Conservation (phyloP, 495 filamentous ascomycete genomes). For the Penicillium odoratum region DNA sequence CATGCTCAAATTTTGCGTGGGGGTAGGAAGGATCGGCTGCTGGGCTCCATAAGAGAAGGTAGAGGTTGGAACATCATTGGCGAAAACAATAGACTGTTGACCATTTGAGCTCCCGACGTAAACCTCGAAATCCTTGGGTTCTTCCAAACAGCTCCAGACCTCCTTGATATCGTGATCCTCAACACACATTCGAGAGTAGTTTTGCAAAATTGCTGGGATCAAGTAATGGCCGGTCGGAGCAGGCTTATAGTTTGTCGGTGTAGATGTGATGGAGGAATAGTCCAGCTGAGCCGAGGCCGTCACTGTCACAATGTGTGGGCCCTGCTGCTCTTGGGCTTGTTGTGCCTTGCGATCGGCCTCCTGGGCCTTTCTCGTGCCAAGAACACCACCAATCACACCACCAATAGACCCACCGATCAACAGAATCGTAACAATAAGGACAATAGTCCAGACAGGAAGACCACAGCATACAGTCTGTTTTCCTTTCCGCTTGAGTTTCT, state of each 20-base stretch:
- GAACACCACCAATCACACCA: constrained; percentile 61
- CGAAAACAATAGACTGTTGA: constrained; percentile 30
- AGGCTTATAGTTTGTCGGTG: constrained; percentile 56
- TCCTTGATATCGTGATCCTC: constrained; percentile 53
- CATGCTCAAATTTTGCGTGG: constrained; percentile 53
- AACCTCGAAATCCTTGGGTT: constrained; percentile 41
- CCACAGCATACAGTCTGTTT: constrained; percentile 61
- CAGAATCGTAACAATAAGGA: constrained; percentile 54
- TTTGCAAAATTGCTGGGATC: constrained; percentile 58
- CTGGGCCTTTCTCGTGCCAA: constrained; percentile 43
- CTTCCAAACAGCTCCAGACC: constrained; percentile 68
- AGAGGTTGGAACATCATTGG: constrained; percentile 22
- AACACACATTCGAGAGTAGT: constrained; percentile 67
- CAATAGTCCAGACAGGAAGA: constrained; percentile 68
- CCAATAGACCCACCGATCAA: constrained; percentile 56
- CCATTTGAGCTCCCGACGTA: constrained; percentile 25
- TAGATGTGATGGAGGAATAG: constrained; percentile 58
- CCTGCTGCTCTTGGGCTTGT: constrained; percentile 12
- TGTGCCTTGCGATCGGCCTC: constrained; percentile 22
- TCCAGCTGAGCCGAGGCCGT: constrained; percentile 62
- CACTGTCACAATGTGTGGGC: constrained; percentile 46
- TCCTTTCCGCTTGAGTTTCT: constrained; percentile 59
- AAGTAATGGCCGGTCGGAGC: constrained; percentile 65
- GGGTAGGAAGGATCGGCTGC: constrained; percentile 53
- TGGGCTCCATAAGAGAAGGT: constrained; percentile 72